Base-by-base conservation (phyloP, 805 yeast genomes). In the Suhomyces pyralidae region DNA sequence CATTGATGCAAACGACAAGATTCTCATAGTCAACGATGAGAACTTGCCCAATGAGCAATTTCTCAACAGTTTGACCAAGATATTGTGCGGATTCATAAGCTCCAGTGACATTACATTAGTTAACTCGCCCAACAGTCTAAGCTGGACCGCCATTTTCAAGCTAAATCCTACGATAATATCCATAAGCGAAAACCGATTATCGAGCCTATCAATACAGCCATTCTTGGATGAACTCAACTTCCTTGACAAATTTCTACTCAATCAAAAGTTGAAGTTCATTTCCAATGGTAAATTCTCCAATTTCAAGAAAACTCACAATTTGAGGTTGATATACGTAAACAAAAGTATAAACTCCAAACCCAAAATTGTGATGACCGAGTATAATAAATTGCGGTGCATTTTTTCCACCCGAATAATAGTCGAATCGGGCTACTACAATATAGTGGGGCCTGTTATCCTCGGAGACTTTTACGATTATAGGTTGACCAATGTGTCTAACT, bases 391-490 rank as follows among this genome's bases (percentile, higher is more conserved):
- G 7, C 73, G 85, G 50, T 73, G 84, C 0, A 49, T 74, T 1
- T 63, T 79, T 3, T 81, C 81, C 1, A 57, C 82, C 1, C 71
- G 90, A 53, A 68, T 84, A 0, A 70, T 86, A 1, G 65, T 70
- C 15, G 91, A 87, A 59, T 66, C 68, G 14, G 76, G 76, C 15
- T 64, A 74, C 34, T 64, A 66, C 38, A 77, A 77, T 25, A 67
- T 81, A 0, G 59, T 83, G 46, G 91, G 92, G 0, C 83, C 91
- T 0, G 55, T 86, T 0, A 59, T 85, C 7, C 73, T 77, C 42
- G 82, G 86, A 1, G 88, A 85, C 60, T 71, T 79, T 40, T 85
- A 70, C 55, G 94, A 87, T 55, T 83, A 82, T 60, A 73, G 94
- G 51, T 65, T 79, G 0, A 62, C 83, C 20, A 68, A 72, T 26